A percentile compares a stretch with the other conserved stretches of the same genome.
Evolutionary conservation across 306 rosid genomes (phyloP).

Genomic region (Trichosanthes cucumerina): DNA sequence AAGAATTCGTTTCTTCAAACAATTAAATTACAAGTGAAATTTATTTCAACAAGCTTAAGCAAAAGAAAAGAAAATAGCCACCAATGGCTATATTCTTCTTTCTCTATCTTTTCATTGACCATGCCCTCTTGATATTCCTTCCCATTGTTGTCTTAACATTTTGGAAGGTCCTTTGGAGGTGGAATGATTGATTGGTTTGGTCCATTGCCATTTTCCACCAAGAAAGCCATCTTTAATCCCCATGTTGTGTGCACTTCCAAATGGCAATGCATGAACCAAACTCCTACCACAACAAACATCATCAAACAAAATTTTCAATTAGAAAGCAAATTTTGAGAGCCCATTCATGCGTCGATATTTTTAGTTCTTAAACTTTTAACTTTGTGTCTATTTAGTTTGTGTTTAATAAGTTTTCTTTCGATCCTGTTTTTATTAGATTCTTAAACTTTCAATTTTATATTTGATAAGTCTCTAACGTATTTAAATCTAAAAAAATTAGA

Average conservation of each 20-base stretch:
- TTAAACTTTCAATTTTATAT: too few species aligned
- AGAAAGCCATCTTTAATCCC: slow-evolving; percentile 96
- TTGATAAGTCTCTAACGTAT: too few species aligned
- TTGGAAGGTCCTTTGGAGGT: slow-evolving; percentile 90
- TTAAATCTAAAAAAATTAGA: too few species aligned
- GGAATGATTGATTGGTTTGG: slow-evolving; percentile 55
- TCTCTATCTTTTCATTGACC: not conserved
- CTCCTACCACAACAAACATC: slow-evolving; percentile 22
- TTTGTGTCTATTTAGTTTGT: too few species aligned
- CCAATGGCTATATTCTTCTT: not conserved
- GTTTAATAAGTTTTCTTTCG: too few species aligned
- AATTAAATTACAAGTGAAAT: slow-evolving; percentile 1
- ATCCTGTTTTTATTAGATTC: too few species aligned
- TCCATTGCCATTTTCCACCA: slow-evolving; percentile 88
- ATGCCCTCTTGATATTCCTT: not conserved
- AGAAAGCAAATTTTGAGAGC: not conserved
- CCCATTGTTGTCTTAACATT: slow-evolving; percentile 26
- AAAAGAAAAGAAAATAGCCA: not conserved
- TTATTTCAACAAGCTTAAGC: not conserved
- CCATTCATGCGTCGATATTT: not conserved
- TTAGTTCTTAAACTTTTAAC: too few species aligned
- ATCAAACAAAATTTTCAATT: not conserved
- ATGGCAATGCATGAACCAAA: slow-evolving; percentile 95
- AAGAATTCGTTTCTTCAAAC: not conserved
- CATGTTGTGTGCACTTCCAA: slow-evolving; percentile 89